Conservation (phyloP, 441 rosid species). For the Erodium chrysanthum region DNA sequence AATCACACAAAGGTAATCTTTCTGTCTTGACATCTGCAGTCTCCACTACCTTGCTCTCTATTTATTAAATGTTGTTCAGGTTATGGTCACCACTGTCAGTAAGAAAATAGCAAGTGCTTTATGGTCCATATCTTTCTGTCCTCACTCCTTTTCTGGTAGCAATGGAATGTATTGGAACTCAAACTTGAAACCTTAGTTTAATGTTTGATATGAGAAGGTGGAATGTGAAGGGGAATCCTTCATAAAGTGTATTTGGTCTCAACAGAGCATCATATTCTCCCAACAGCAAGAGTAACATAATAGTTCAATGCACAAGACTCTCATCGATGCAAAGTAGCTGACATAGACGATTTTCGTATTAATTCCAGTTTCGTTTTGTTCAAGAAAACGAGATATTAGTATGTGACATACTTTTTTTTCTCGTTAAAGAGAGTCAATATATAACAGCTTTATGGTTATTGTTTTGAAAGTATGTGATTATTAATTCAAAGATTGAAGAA, state of each 20-base stretch:
- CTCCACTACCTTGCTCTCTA: neutral
- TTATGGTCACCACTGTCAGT: neutral
- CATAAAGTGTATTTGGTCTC: neutral
- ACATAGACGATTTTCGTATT: too few species aligned
- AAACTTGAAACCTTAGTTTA: neutral
- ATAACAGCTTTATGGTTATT: too few species aligned
- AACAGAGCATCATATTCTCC: too few species aligned
- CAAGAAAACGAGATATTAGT: too few species aligned
- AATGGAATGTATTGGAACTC: constrained; percentile 1
- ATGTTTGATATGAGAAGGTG: neutral
- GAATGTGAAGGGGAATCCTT: neutral
- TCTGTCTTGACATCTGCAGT: neutral
- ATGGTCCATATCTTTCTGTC: neutral
- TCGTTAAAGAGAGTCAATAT: too few species aligned
- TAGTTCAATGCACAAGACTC: neutral
- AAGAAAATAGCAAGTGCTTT: neutral
- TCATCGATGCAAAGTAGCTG: neutral
- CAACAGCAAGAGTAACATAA: too few species aligned
- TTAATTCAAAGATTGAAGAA: too few species aligned
- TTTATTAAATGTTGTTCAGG: neutral
- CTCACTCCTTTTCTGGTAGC: neutral
- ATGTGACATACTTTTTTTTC: too few species aligned
- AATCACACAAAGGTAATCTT: constrained; percentile 1
- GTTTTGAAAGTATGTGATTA: neutral
- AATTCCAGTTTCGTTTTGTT: too few species aligned